These are phyloP conservation scores for Suhomyces guaymorum DNA, from an alignment of 1,139 yeast species.

Conservation along the genomic window DNA sequence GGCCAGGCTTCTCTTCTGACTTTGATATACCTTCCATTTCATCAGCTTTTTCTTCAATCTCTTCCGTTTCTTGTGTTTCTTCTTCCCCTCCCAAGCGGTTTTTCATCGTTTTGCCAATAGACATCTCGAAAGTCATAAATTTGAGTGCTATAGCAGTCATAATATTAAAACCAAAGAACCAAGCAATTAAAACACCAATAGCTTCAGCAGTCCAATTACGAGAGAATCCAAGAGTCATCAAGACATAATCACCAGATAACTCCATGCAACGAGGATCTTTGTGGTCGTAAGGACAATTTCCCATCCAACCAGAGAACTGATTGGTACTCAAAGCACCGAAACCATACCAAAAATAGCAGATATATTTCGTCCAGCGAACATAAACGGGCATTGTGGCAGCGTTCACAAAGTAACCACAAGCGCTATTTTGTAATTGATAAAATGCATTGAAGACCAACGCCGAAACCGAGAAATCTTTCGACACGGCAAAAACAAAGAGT, in stretches of 20 bases:
- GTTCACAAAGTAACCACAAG: constrained; percentile 81
- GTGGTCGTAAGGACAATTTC: constrained; percentile 52
- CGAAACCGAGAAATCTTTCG: constrained; percentile 66
- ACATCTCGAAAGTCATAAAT: constrained; percentile 53
- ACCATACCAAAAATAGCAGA: constrained; percentile 75
- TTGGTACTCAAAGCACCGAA: constrained; percentile 70
- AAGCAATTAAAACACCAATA: constrained; percentile 57
- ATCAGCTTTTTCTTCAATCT: neutral
- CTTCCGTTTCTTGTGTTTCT: constrained; percentile 7
- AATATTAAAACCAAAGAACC: constrained; percentile 57
- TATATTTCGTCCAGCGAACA: constrained; percentile 79
- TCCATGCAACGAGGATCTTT: constrained; percentile 33
- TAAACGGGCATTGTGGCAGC: constrained; percentile 78
- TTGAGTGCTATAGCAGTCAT: constrained; percentile 49
- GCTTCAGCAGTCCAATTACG: constrained; percentile 69
- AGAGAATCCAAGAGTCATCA: constrained; percentile 62
- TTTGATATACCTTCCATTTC: no score
- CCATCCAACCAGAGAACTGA: constrained; percentile 61
- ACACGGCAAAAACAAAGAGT: constrained; percentile 55
- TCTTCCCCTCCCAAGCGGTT: constrained; percentile 37
- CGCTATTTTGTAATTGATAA: constrained; percentile 73
- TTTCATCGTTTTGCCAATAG: constrained; percentile 47
- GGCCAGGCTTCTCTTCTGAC: no score
- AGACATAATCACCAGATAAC: constrained; percentile 55
- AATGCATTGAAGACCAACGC: constrained; percentile 62